Conservation (phyloP, 208 protist genomes). For the Trypanosoma avium region DNA sequence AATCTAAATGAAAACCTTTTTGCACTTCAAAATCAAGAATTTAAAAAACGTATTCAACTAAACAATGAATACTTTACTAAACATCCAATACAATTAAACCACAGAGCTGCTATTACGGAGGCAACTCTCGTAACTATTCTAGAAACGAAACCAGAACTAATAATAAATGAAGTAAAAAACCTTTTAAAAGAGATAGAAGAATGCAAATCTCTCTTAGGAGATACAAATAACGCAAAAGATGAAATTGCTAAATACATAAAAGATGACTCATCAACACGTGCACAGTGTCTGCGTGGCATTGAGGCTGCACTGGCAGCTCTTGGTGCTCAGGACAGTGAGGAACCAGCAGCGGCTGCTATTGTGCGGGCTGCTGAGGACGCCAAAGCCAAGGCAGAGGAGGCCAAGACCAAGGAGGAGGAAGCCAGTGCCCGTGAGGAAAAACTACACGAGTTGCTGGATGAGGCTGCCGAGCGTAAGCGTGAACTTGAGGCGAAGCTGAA, state of each 20-base stretch:
- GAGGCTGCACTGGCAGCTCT: conserved; percentile 32
- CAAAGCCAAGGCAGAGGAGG: conserved; percentile 4
- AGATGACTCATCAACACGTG: conserved; percentile 30
- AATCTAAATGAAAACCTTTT: not conserved
- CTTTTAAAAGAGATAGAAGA: not conserved
- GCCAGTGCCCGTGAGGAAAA: not conserved
- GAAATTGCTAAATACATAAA: not conserved
- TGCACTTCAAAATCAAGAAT: conserved; percentile 19
- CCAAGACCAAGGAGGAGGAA: not conserved
- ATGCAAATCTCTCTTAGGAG: not conserved
- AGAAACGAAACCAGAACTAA: not conserved
- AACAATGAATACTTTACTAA: conserved; percentile 13
- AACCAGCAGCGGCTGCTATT: conserved; percentile 18
- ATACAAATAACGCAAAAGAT: not conserved
- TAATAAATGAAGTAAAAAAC: not conserved
- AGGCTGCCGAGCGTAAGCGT: conserved; percentile 6
- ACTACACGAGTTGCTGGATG: conserved; percentile 2
- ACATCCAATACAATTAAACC: not conserved
- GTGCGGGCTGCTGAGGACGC: conserved; percentile 9
- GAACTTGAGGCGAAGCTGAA: conserved; percentile 16
- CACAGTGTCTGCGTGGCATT: conserved; percentile 33
- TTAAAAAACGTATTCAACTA: not conserved
- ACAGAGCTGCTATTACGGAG: not conserved
- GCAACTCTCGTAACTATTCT: not conserved
- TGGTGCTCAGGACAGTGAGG: conserved; percentile 16